Evolutionary conservation across 441 rosid species (phyloP), one percentile per base, ranked within the genome.

Genomic region (Oxalis stricta): DNA sequence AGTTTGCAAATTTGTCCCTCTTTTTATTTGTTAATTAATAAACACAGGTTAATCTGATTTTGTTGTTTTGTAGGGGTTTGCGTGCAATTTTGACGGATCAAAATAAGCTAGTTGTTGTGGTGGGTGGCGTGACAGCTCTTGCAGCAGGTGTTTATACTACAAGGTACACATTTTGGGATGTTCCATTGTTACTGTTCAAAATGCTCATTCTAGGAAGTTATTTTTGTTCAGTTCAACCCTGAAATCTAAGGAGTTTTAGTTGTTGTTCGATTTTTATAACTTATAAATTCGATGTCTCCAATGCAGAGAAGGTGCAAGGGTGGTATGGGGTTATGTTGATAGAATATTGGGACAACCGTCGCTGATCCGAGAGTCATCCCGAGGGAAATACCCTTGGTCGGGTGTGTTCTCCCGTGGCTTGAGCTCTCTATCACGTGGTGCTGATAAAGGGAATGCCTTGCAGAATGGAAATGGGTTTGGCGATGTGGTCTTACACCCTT

Each of bases 381-480:
- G 91, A 53, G 95, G 98, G 29, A 86, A 81, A 53, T 91, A 83
- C 66, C 98, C 98, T 65, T 91, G 98, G 98, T 78, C 96, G n/a
- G 93, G 96, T 39, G 26, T 68, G 18, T 33, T 69, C 46, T 58
- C 82, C 31, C 87, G 84, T 46, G 49, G 44, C 32, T 46, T 63
- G 65, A 71, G 70, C 49, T 61, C 58, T 40, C 35, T 72, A 21
- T 56, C 88, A 31, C 75, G 63, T 2, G 39, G 47, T 31, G 53
- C 56, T 34, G 40, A 69, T 38, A 74, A 68, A 41, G 77, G 56
- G 41, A 42, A 60, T n/a, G 48, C 67, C 37, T 45, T 76, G 43
- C 51, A 45, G 36, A 73, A 48, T 50, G 78, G 79, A 50, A 79
- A 76, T 46, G 84, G 91, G 34, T 78, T 89, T 70, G 96, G 96